phyloP scores from a whole-genome alignment of 306 rosid genomes.

The Biancaea sappan region DNA sequence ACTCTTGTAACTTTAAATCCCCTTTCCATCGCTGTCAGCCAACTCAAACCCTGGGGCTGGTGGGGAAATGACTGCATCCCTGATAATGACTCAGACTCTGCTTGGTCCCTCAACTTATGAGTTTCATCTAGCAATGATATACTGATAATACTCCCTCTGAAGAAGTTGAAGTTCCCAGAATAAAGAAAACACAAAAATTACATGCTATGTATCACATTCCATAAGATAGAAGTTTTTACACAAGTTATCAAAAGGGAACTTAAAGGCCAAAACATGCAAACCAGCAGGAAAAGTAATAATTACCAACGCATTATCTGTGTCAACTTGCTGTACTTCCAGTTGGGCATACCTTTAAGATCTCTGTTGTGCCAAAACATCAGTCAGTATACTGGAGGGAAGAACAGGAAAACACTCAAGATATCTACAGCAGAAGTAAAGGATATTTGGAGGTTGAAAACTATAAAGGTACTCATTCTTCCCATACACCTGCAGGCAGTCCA shows the following conservation, averaged over 20 bases:
- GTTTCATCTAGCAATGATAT: neutral
- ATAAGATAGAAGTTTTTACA: neutral
- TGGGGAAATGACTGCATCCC: conserved; percentile 57
- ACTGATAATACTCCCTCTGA: conserved; percentile 62
- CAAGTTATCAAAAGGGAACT: neutral
- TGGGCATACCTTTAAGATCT: conserved; percentile 62
- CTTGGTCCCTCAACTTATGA: conserved; percentile 46
- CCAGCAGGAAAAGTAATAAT: conserved; percentile 64
- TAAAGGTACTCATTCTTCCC: neutral
- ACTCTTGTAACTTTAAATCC: too few relatives aligned
- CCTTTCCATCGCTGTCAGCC: neutral
- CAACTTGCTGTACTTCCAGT: conserved; percentile 71
- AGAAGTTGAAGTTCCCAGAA: conserved; percentile 59
- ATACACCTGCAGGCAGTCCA: neutral
- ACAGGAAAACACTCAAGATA: neutral
- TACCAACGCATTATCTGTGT: conserved; percentile 60
- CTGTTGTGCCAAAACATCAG: conserved; percentile 27
- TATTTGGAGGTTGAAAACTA: neutral
- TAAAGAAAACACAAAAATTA: conserved; percentile 14
- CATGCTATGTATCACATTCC: neutral
- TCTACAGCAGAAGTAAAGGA: neutral
- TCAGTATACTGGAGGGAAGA: neutral
- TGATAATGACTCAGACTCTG: conserved; percentile 62
- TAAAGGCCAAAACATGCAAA: conserved; percentile 48
- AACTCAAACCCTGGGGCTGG: conserved; percentile 55